Conservation (phyloP, 495 filamentous ascomycete genomes). For the Penicillium lagena region DNA sequence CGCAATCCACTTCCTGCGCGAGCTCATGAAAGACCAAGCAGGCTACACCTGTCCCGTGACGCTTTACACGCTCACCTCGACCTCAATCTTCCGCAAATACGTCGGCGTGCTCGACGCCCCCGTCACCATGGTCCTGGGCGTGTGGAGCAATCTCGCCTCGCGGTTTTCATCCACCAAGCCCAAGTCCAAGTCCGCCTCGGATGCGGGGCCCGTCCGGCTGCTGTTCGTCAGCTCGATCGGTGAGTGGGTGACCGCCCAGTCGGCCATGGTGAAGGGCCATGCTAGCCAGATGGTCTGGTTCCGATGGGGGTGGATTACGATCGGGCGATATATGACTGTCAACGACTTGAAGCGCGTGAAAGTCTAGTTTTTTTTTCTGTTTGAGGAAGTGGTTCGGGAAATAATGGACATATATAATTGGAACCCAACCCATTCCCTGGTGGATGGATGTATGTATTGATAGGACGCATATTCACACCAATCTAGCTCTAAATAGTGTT, state of each 20-base stretch:
- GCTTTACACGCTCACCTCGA: conserved; percentile 73
- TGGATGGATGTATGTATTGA: too few relatives aligned
- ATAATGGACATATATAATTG: background rate
- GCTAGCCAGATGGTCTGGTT: conserved; percentile 99
- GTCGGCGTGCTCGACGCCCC: conserved; percentile 65
- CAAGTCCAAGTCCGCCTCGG: conserved; percentile 15
- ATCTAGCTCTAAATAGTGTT: too few relatives aligned
- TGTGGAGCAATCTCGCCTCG: conserved; percentile 29
- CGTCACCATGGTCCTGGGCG: conserved; percentile 48
- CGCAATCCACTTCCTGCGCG: conserved; percentile 61
- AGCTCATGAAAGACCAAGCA: conserved; percentile 52
- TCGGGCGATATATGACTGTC: conserved; percentile 91
- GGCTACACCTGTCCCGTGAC: conserved; percentile 70
- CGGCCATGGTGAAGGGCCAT: conserved; percentile 83
- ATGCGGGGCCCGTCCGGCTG: conserved; percentile 39
- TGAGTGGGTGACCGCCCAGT: conserved; percentile 62
- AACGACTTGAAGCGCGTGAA: conserved; percentile 78
- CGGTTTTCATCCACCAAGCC: conserved; percentile 26
- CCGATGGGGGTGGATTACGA: conserved; percentile 87
- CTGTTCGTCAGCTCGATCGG: conserved; percentile 62
- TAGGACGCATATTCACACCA: too few relatives aligned
- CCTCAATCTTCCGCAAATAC: conserved; percentile 74
- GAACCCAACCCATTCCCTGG: too few relatives aligned
- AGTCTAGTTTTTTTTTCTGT: conserved; percentile 6
- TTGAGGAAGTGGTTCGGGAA: too few relatives aligned